phyloP scores from a whole-genome alignment of 805 yeast species.

The Candida succiphila region DNA sequence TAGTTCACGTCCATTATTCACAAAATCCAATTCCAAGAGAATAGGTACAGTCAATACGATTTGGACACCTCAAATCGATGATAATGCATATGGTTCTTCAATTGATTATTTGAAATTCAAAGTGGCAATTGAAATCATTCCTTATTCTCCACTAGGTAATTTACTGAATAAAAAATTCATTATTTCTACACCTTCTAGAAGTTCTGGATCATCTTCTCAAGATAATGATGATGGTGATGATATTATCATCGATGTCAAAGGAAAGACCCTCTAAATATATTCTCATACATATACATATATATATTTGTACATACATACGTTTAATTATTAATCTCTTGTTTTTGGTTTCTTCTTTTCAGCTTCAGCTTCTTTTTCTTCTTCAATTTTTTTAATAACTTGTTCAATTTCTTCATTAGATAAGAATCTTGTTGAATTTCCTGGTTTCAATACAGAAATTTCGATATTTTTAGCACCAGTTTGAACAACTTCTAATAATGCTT shows the following conservation, averaged over 20 bases:
- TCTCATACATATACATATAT: neutral
- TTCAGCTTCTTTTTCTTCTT: conserved; percentile 78
- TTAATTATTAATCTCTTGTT: conserved; percentile 9
- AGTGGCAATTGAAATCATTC: conserved; percentile 17
- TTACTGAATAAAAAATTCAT: conserved; percentile 7
- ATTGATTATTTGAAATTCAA: conserved; percentile 15
- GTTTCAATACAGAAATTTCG: conserved; percentile 80
- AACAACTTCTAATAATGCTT: conserved; percentile 87
- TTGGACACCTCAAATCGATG: conserved; percentile 10
- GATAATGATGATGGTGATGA: conserved; percentile 7
- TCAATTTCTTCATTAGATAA: conserved; percentile 66
- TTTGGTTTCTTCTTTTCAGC: conserved; percentile 60
- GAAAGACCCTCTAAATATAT: conserved; percentile 7
- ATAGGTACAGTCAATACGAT: conserved; percentile 16
- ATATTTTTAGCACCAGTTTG: conserved; percentile 97
- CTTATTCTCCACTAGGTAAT: conserved; percentile 3
- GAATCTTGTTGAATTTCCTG: conserved; percentile 48
- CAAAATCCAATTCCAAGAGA: conserved; percentile 13
- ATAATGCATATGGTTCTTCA: conserved; percentile 11
- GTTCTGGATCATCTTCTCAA: conserved; percentile 1
- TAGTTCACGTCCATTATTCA: conserved; percentile 18
- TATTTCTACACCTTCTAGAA: conserved; percentile 14
- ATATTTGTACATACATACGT: neutral
- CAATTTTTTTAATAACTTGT: conserved; percentile 69
- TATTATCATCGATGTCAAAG: conserved; percentile 18